A percentile compares a stretch with the other conserved stretches of the same genome.
These are phyloP conservation scores for Suillus fuscotomentosus DNA, from an alignment of 768 basidiomycete genomes.

Conservation along the genomic window DNA sequence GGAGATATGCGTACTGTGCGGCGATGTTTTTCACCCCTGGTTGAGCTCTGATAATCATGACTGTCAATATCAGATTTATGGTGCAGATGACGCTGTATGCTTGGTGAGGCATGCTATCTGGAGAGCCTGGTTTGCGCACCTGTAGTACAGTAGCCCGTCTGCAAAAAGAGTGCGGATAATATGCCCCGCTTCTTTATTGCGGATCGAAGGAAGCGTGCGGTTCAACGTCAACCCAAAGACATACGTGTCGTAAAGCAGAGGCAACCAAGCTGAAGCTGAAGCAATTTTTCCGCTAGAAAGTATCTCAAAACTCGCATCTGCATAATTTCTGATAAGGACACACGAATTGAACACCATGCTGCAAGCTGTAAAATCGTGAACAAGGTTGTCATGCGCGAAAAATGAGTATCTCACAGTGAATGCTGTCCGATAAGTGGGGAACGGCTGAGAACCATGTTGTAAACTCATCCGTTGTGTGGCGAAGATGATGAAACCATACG, in stretches of 20 bases:
- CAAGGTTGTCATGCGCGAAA: slow-evolving; percentile 28
- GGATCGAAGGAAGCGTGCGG: slow-evolving; percentile 25
- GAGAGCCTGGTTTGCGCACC: slow-evolving; percentile 14
- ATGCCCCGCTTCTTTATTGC: slow-evolving; percentile 13
- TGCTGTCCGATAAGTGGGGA: not conserved
- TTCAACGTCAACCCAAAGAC: slow-evolving; percentile 33
- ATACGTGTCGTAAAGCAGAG: slow-evolving; percentile 38
- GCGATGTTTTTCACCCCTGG: slow-evolving; percentile 34
- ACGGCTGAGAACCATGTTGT: slow-evolving; percentile 12
- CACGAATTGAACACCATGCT: slow-evolving; percentile 39
- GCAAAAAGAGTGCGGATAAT: slow-evolving; percentile 26
- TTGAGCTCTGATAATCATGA: slow-evolving; percentile 35
- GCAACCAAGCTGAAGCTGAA: slow-evolving; percentile 40
- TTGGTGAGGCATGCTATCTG: not conserved
- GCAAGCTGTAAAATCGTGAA: slow-evolving; percentile 31
- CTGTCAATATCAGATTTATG: slow-evolving; percentile 36
- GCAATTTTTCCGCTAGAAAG: slow-evolving; percentile 21
- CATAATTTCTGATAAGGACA: not conserved
- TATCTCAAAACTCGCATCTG: not conserved
- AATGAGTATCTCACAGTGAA: slow-evolving; percentile 13
- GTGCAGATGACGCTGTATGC: slow-evolving; percentile 35
- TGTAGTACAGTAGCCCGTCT: slow-evolving; percentile 37
- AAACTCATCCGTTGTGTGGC: slow-evolving; percentile 2
- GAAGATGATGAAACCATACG: slow-evolving; percentile 36
- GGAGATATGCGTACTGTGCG: slow-evolving; percentile 26